Base-by-base conservation (phyloP, 495 filamentous ascomycete genomes). In the Penicillium paradoxum region DNA sequence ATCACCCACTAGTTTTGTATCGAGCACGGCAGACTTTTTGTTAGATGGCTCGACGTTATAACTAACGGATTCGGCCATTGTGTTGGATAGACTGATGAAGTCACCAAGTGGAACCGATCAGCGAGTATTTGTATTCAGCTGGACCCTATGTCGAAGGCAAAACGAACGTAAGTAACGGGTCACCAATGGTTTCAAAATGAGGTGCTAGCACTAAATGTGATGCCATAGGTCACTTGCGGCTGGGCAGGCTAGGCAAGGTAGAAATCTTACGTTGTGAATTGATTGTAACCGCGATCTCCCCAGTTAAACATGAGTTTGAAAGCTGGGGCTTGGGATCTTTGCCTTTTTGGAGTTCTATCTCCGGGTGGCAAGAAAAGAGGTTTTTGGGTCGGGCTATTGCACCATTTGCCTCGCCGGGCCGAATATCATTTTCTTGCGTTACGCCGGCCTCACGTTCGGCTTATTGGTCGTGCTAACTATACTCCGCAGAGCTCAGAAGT, bases 171-270 rank as follows among this genome's bases (percentile, higher is more conserved):
- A n/a, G n/a, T 7, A 21, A 1, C 13, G 57, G 59, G 59, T 41
- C 65, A 66, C 27, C 55, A 33, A 45, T 58, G 61, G 63, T 29
- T 29, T 9, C 7, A 39, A 45, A 32, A 73, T 73, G 70, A 53
- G 67, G 70, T 68, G 70, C 66, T 73, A 45, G 36, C 49, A 44
- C 61, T 66, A 61, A 68, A 61, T 58, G n/a, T 71, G 70, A 64
- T 68, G 66, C 70, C 69, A 73, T 69, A 34, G 27, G 51, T 22
- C 40, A 11, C 24, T 37, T 41, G 43, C 44, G 50, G 40, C 57
- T 61, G 48, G 51, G 45, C 53, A 47, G 41, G 25, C 36, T 41
- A 32, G 30, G 30, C n/a, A n/a, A n/a, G n/a, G n/a, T n/a, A n/a
- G n/a, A n/a, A n/a, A 53, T 60, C 25, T 33, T 44, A 63, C 60